Base-by-base conservation (phyloP, 2,329 filamentous ascomycete species). In the Passalora sequoiae region DNA sequence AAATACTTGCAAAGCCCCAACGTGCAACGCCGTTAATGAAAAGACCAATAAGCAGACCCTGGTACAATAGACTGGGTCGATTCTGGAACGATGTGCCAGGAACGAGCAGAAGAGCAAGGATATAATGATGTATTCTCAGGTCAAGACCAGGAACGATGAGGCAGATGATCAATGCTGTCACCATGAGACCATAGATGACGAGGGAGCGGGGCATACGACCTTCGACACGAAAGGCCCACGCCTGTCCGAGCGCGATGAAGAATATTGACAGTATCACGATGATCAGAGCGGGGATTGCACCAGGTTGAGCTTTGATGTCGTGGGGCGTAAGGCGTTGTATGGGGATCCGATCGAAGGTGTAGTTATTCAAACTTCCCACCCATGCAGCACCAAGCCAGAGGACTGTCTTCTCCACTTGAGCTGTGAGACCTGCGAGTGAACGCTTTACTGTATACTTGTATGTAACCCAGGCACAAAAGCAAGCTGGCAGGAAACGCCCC, bases 11-110 rank as follows among this genome's bases (percentile, higher is more conserved):
- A 63, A 94, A 98, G 0, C 89, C 89, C 92, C 92, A 97, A 31
- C 91, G 78, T 3, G 89, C 91, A 47, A 94, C 81, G 40, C 92
- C 91, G 62, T 96, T 96, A 68, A 96, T 83, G 65, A 96, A 97
- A 0, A 97, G 75, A 0, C 92, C 92, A 6, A 97, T 70, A 0
- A 98, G 73, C 1, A 98, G 71, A 8, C 92, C 92, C 64, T 97
- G 91, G 60, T 92, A 97, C 2, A 95, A 65, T 6, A 97, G 72
- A 0, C 83, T 83, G 0, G 87, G 85, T 0, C 92, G 79, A 4
- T 86, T 97, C 54, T 95, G 89, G 65, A 97, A 81, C 40, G 80
- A 82, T 0, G 92, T 97, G 0, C 89, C 92, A 0, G 89, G 88
- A 4, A 97, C 76, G 1, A 98, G 76, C 0, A 97, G 72, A 10